Evolutionary conservation across 768 basidiomycete species (phyloP), one percentile per base, ranked within the genome.

Genomic region (Tephrocybe sp.): DNA sequence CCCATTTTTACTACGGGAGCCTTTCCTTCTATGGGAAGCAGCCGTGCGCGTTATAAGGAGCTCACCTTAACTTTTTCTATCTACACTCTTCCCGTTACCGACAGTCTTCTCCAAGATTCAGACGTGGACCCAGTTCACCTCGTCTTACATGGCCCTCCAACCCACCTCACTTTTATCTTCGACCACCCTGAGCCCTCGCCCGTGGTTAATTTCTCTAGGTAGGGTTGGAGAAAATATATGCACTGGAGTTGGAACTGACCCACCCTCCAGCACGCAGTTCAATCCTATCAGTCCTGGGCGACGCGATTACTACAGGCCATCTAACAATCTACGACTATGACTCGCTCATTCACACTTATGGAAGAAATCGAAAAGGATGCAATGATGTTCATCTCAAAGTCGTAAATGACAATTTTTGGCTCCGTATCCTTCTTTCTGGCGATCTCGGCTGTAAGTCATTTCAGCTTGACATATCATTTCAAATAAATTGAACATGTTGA

Each of bases 331-430:
- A 75, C 62, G 84, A 86, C 68, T 72, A 77, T 12, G 72, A 83
- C n/a, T n/a, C n/a, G 61, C 82, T 82, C 53, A 72, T 76, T 11
- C 73, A 79, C 61, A 73, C 80, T 59, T 86, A 82, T 57, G 84
- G 84, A 39, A 73, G 68, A 25, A 74, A 76, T 59, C 67, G 73
- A 64, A 81, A 81, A 60, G 80, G 77, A 46, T 79, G 74, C 65
- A 84, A 82, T 70, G 76, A 82, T 60, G 82, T 82, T 49, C 75
- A 79, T 52, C 61, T 87, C 49, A 75, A 73, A 53, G 70, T 87
- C 49, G 60, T 73, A 15, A 82, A 78, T 61, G 75, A 79, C 42
- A 79, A 80, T 63, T 87, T 87, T 59, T 87, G 85, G 85, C 67
- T 80, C 44, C 82, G 85, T 34, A 73, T 87, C 48, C 65, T 87